phyloP scores from a whole-genome alignment of 257 asterid species.

The Solanum stenotomum region DNA sequence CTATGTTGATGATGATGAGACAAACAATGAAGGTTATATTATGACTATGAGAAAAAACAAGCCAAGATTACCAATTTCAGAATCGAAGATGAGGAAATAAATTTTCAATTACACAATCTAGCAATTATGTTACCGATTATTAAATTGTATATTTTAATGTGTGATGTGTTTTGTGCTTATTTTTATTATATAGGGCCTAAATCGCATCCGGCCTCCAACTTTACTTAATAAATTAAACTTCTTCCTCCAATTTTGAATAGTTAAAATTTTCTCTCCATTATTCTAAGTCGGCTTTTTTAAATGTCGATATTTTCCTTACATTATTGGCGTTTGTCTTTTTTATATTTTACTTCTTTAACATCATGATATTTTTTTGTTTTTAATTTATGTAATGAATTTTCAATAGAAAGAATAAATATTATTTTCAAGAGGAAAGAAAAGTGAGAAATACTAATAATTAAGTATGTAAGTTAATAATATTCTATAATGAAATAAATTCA shows the following conservation, averaged over 20 bases:
- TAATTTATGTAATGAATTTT: not conserved
- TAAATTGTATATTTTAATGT: not conserved
- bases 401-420: not conserved
- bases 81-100: not conserved
- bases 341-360: not conserved
- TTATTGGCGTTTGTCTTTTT: too few species aligned
- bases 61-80: not conserved
- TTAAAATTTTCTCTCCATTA: not conserved
- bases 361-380: too few species aligned
- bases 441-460: not conserved
- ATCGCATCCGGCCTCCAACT: not conserved
- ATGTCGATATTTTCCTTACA: not conserved
- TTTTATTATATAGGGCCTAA: not conserved
- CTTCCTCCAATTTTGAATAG: not conserved
- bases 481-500: not conserved
- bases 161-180: not conserved
- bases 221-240: too few species aligned
- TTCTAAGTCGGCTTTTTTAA: too few species aligned
- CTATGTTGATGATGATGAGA: slow-evolving; percentile 8
- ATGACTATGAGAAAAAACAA: slow-evolving; percentile 6
- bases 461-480: not conserved
- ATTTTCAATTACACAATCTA: not conserved
- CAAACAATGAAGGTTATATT: slow-evolving; percentile 18
- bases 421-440: not conserved
- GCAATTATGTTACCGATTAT: not conserved